These are phyloP conservation scores for Hydnomerulius pinastri DNA, from an alignment of 768 basidiomycete species.

Conservation along the genomic window DNA sequence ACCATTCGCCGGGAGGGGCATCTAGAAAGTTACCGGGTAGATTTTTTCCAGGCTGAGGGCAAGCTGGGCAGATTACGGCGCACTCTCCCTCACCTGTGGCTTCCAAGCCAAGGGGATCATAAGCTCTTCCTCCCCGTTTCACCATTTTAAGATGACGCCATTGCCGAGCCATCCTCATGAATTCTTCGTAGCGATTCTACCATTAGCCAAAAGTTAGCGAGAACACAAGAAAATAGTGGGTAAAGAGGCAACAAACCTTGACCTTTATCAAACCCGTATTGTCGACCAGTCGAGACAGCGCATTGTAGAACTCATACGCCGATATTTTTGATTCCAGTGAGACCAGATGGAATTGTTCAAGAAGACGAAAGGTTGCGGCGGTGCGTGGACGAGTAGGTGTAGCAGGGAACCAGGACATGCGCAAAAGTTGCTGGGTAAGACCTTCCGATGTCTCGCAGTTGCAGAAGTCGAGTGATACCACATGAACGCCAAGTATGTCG, in stretches of 20 bases:
- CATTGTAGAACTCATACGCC: slow-evolving; percentile 28
- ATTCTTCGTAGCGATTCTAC: slow-evolving; percentile 17
- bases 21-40: slow-evolving; percentile 21
- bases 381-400: background rate
- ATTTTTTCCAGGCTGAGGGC: slow-evolving; percentile 30
- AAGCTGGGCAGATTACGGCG: slow-evolving; percentile 28
- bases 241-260: too few relatives aligned
- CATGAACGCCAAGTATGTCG: slow-evolving; percentile 22
- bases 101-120: slow-evolving; percentile 21
- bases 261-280: slow-evolving; percentile 21
- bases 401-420: slow-evolving; percentile 10
- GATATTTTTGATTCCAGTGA: slow-evolving; percentile 32
- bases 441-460: slow-evolving; percentile 1
- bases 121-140: slow-evolving; percentile 27
- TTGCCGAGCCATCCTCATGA: slow-evolving; percentile 15
- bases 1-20: background rate
- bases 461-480: slow-evolving; percentile 15
- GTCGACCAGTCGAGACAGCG: slow-evolving; percentile 22
- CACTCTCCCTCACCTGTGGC: slow-evolving; percentile 26
- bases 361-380: slow-evolving; percentile 1
- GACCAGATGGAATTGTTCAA: slow-evolving; percentile 29
- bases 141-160: slow-evolving; percentile 25
- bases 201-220: too few relatives aligned
- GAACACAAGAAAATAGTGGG: too few relatives aligned
- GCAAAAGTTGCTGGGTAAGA: slow-evolving; percentile 8